These are phyloP conservation scores for Escallonia rubra DNA, from an alignment of 129 eudicot species.

Conservation along the genomic window DNA sequence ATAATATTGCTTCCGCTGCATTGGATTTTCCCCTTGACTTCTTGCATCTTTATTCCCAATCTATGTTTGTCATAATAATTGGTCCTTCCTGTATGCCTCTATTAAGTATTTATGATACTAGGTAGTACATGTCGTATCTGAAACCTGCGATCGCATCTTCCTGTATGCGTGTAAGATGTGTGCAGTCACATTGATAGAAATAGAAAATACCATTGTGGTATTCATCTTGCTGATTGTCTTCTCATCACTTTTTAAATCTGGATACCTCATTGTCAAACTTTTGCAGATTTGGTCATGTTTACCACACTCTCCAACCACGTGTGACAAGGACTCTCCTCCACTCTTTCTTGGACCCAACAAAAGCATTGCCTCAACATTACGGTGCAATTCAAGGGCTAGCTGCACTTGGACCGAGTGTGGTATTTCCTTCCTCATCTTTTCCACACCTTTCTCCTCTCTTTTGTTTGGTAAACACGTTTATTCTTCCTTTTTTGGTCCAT, in stretches of 20 bases:
- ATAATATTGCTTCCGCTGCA: too few relatives aligned
- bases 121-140: too few relatives aligned
- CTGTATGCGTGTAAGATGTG: too few relatives aligned
- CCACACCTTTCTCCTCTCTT: background rate
- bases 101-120: too few relatives aligned
- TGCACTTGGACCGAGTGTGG: conserved; percentile 80
- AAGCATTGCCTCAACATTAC: conserved; percentile 82
- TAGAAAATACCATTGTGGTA: too few relatives aligned
- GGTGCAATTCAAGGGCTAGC: conserved; percentile 91
- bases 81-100: too few relatives aligned
- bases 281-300: conserved; percentile 90
- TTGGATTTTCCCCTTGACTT: too few relatives aligned
- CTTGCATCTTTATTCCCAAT: too few relatives aligned
- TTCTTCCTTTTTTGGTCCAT: background rate
- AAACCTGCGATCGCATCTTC: too few relatives aligned
- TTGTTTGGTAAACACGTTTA: background rate
- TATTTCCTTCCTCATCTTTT: conserved; percentile 20
- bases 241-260: background rate
- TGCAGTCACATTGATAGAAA: too few relatives aligned
- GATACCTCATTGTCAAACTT: conserved; percentile 2
- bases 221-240: background rate
- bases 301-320: conserved; percentile 88
- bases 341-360: conserved; percentile 79
- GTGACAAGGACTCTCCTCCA: conserved; percentile 87
- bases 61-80: too few relatives aligned